Evolutionary conservation across 805 yeast species (phyloP), one percentile per base, ranked within the genome.

Genomic region (Clavispora phyllophila): DNA sequence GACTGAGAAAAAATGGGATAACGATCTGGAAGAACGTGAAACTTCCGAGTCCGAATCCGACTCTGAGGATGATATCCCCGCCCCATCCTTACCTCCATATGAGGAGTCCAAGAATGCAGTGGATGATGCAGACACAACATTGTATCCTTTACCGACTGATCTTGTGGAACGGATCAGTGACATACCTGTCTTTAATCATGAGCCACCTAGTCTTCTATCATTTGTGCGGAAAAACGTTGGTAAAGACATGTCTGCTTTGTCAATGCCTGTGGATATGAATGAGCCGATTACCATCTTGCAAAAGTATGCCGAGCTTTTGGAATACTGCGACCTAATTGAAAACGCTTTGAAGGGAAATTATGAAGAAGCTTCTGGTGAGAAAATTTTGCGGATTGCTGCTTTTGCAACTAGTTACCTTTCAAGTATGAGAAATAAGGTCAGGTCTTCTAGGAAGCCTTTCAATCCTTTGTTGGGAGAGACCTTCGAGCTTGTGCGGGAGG

Each of bases 401-500:
- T 93, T 90, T 73, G 95, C 96, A 0, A 75, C 87, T 3, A 80
- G 90, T 20, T 77, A 76, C 44, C 61, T 90, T 8, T 80, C 96
- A 0, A 71, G 84, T 9, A 74, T 79, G 53, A 70, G 97, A 45
- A 77, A 78, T 27, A 89, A 86, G 54, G 82, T 81, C 37, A 75
- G 99, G 53, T 81, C 83, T 41, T 61, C 77, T 31, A 75, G 99
- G 49, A 93, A 93, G 58, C 98, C 99, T 1, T 93, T 93, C 65
- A 93, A 89, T 58, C 98, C 99, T 9, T 70, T 93, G 40, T 67
- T 93, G 15, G 97, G 98, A 17, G 99, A 93, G 60, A 90, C 97
- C 0, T 93, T 64, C 61, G 99, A 93, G 62, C 69, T 87, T 34
- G 93, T 88, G 1, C 75, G 96, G 32, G 96, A 88, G 47, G 96